phyloP scores from a whole-genome alignment of 2,329 filamentous ascomycete species.

The Colletotrichum siamense region DNA sequence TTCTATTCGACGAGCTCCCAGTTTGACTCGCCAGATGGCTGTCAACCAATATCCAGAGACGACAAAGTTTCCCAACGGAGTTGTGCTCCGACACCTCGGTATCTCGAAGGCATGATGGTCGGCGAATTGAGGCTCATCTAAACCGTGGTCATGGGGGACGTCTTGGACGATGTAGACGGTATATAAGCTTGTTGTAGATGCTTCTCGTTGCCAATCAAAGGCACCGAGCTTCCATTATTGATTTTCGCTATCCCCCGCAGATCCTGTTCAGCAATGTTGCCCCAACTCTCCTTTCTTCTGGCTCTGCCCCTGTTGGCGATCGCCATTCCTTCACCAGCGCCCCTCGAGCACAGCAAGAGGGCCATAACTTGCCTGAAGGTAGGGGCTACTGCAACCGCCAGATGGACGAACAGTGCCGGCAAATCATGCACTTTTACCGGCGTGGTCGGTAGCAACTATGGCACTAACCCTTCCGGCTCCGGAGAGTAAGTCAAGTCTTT shows the following conservation, averaged over 20 bases:
- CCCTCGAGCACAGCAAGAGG: constrained; percentile 22
- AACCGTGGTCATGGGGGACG: neutral
- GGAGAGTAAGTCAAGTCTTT: constrained; percentile 44
- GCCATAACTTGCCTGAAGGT: constrained; percentile 43
- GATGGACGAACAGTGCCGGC: constrained; percentile 49
- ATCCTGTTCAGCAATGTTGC: neutral
- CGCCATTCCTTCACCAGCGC: constrained; percentile 11
- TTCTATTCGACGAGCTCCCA: neutral
- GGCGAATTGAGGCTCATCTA: neutral
- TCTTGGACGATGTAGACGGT: neutral
- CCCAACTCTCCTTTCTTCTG: constrained; percentile 12
- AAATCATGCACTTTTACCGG: constrained; percentile 48
- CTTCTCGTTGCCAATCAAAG: neutral
- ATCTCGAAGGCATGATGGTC: neutral
- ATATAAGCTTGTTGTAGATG: neutral
- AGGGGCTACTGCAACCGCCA: constrained; percentile 47
- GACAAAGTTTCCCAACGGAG: neutral
- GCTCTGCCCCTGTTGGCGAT: constrained; percentile 7
- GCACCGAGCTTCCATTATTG: neutral
- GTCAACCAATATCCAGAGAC: neutral
- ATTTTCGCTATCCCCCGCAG: neutral
- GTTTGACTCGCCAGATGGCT: neutral
- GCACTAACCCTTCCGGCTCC: constrained; percentile 40
- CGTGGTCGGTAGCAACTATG: constrained; percentile 53
- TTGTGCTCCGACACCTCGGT: neutral